phyloP scores from a whole-genome alignment of 2,329 filamentous ascomycete species.

The Dichotomopilus funicola region DNA sequence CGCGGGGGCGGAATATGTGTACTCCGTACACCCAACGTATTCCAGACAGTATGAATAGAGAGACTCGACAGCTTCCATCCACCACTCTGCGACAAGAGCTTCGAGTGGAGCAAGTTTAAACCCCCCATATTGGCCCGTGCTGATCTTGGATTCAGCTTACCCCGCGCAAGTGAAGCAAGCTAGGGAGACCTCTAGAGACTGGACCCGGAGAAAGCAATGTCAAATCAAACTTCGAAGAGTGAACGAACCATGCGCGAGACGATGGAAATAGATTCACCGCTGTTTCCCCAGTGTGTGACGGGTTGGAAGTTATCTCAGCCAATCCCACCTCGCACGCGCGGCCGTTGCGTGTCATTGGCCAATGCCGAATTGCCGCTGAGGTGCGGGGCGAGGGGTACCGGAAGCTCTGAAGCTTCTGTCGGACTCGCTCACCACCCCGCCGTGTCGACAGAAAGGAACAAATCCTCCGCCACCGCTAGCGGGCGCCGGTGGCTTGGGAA shows the following conservation, averaged over 20 bases:
- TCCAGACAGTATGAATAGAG: no score
- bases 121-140: no score
- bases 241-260: neutral
- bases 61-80: no score
- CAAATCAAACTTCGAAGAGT: neutral
- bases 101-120: no score
- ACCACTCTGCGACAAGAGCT: no score
- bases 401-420: neutral
- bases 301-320: neutral
- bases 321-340: neutral
- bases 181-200: no score
- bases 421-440: neutral
- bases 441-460: neutral
- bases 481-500: no score
- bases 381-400: neutral
- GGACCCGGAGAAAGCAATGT: neutral
- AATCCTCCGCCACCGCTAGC: no score
- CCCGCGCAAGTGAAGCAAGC: neutral
- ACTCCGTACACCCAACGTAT: no score
- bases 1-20: no score
- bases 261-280: slow-evolving; percentile 10
- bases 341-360: slow-evolving; percentile 4
- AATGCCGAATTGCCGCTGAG: neutral
- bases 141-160: no score
- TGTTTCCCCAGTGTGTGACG: neutral